These are phyloP conservation scores for Hyaloscypha finlandica DNA, from an alignment of 495 filamentous ascomycete genomes.

Conservation along the genomic window DNA sequence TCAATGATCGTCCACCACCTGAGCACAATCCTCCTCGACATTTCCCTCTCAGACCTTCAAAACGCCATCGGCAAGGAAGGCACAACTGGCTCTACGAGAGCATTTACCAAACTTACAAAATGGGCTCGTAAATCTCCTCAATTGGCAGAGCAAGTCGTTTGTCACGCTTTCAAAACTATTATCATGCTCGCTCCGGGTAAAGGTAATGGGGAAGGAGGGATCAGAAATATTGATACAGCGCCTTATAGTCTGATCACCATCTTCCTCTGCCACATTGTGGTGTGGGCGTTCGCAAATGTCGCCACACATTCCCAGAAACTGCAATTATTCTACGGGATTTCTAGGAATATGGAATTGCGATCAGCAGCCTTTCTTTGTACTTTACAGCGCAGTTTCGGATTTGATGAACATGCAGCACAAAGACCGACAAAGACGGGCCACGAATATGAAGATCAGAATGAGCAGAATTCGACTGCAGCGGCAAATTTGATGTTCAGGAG, in stretches of 20 bases:
- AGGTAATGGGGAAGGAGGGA: not conserved
- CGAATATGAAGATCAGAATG: not conserved
- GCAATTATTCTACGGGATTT: not conserved
- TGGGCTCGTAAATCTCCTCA: slow-evolving; percentile 14
- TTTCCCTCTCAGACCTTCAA: slow-evolving; percentile 23
- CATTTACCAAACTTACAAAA: slow-evolving; percentile 4
- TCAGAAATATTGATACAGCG: slow-evolving; percentile 5
- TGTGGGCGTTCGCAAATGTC: slow-evolving; percentile 20
- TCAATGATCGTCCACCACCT: slow-evolving; percentile 18
- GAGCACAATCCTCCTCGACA: slow-evolving; percentile 20
- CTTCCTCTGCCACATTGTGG: slow-evolving; percentile 21
- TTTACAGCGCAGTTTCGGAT: not conserved
- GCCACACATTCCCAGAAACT: slow-evolving; percentile 1
- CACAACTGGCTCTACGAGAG: slow-evolving; percentile 2
- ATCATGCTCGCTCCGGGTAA: slow-evolving; percentile 4
- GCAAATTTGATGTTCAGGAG: slow-evolving; percentile 17
- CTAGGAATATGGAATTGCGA: not conserved
- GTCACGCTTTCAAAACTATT: slow-evolving; percentile 18
- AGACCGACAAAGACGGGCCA: not conserved
- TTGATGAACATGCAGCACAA: not conserved
- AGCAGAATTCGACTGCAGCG: not conserved
- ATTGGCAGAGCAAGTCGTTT: slow-evolving; percentile 7
- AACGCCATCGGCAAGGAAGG: slow-evolving; percentile 24
- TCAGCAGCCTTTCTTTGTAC: not conserved
- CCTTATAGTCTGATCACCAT: slow-evolving; percentile 22